Base-by-base conservation (phyloP, 148 eudicot species). In the Nyssa sinensis region DNA sequence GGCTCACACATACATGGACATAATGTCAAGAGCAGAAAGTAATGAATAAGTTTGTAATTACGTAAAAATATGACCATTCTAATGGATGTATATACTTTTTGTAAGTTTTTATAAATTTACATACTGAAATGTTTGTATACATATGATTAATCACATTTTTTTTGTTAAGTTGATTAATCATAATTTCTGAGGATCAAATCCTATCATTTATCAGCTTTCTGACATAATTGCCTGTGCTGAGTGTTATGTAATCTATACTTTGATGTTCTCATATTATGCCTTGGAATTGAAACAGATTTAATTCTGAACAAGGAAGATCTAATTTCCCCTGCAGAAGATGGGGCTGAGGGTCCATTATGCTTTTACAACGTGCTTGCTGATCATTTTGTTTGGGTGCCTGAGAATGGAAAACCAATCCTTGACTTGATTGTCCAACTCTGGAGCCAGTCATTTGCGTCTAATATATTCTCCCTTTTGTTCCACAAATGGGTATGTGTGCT, bases 371-470 rank as follows among this genome's bases (percentile, higher is more conserved):
- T 94, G 75, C 97, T 94, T 76, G 93, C 97, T 75, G 90, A 82
- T 77, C 88, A 94, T 84, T 94, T 92, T 79, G 81, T 88, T 49
- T 44, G 77, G 79, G 87, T 80, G 76, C 96, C 93, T 49, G 83
- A 87, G 74, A 85, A 87, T 80, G 98, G 93, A 53, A 87, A 84
- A 72, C 88, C 92, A 53, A 88, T 94, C 67, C 92, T 94, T 80
- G 96, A 90, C 82, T 81, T 94, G 78, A 86, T 94, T 81, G 96
- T 86, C 72, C 84, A 92, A 80, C 86, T 94, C 55, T 94, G 98
- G 98, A 94, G 98, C 96, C 97, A 94, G 81, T 90, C 97, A 53
- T 94, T 92, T 89, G 98, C 97, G 21, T 88, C 96, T 77, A 92
- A 92, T 81, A 86, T 94, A 70, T 94, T 94, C 80, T 76, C 96